Evolutionary conservation across 495 filamentous ascomycete genomes (phyloP).

Genomic region (Schizothecium vesticola): DNA sequence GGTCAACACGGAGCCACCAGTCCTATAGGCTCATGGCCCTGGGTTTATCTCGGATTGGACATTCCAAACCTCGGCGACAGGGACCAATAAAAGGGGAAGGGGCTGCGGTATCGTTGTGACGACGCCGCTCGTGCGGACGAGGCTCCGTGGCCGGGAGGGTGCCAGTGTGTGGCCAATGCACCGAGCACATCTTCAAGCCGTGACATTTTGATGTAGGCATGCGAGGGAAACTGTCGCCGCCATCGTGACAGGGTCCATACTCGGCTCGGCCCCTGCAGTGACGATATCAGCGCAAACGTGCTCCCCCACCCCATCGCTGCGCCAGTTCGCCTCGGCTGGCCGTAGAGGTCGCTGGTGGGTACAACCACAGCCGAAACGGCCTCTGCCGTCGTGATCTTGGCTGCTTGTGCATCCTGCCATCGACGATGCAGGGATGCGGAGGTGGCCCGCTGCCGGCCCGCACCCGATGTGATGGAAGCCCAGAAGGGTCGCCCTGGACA

Average conservation of each 20-base stretch:
- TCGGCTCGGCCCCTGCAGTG: neutral
- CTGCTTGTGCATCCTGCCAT: neutral
- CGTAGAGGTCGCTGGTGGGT: neutral
- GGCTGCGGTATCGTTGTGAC: neutral
- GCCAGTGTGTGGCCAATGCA: neutral
- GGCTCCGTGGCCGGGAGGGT: neutral
- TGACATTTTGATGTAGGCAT: neutral
- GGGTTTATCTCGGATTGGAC: neutral
- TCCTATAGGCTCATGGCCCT: neutral
- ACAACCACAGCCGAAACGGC: neutral
- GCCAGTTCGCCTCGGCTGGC: neutral
- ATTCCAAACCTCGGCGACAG: neutral
- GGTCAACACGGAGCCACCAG: neutral
- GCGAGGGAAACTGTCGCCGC: neutral
- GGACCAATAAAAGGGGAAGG: neutral
- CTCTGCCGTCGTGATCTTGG: neutral
- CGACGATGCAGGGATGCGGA: neutral
- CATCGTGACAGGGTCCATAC: neutral
- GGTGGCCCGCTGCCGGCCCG: neutral
- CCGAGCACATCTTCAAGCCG: neutral
- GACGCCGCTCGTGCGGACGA: neutral
- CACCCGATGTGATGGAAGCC: neutral
- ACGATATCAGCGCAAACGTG: conserved; percentile 4
- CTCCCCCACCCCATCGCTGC: neutral
- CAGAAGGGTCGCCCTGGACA: no score